Evolutionary conservation across 495 filamentous ascomycete genomes (phyloP).

Genomic region (Lepraria neglecta): DNA sequence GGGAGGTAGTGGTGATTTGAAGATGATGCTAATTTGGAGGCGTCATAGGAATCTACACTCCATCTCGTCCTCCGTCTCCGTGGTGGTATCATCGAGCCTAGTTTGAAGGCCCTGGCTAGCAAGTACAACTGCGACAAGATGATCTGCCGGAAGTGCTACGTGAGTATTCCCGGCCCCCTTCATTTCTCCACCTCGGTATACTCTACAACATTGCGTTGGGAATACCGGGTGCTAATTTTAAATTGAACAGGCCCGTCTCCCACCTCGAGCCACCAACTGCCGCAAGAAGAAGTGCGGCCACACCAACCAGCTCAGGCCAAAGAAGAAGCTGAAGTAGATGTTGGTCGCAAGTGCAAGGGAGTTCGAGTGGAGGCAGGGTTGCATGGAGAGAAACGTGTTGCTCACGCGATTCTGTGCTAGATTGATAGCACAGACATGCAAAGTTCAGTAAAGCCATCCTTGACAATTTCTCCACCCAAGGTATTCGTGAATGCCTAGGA

Average conservation of each 20-base stretch:
- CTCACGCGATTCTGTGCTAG: conserved; percentile 14
- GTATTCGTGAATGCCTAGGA: not conserved
- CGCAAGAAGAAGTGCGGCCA: conserved; percentile 99
- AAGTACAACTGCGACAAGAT: conserved; percentile 99
- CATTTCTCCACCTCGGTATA: too few species aligned
- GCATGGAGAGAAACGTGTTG: conserved; percentile 4
- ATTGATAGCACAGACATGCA: too few species aligned
- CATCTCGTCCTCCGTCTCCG: conserved; percentile 98
- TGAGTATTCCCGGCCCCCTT: conserved; percentile 41
- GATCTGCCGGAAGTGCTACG: conserved; percentile 99
- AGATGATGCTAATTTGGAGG: not conserved
- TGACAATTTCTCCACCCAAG: too few species aligned
- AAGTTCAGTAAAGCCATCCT: too few species aligned
- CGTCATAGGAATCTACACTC: conserved; percentile 84
- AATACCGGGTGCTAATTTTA: not conserved
- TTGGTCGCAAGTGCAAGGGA: conserved; percentile 37
- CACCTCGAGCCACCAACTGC: conserved; percentile 98
- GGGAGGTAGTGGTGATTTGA: not conserved
- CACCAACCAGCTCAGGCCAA: conserved; percentile 98
- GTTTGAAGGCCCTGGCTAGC: conserved; percentile 92
- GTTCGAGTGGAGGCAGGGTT: not conserved
- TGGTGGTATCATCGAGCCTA: conserved; percentile 99
- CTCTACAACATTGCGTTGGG: not conserved
- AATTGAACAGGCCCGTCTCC: conserved; percentile 71
- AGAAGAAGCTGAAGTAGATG: conserved; percentile 99